Percentiles rank a stretch among this genome's conserved stretches.
Conservation (phyloP, 139 green algal species). For the Chlorella sp. region DNA sequence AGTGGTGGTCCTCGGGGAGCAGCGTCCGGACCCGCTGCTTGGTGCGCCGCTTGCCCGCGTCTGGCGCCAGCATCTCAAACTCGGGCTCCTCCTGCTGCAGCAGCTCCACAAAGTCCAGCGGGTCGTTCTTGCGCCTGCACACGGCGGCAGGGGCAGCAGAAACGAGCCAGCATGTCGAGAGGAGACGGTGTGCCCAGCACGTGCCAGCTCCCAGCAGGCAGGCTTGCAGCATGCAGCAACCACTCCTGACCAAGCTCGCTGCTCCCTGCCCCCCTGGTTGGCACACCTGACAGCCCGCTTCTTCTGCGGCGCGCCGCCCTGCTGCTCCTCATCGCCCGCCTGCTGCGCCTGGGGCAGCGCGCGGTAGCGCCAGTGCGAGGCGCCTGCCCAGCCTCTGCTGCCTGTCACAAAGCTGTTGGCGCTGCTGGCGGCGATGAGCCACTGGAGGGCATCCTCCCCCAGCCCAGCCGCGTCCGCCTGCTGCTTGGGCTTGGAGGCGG, state of each 20-base stretch:
- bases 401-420: constrained; percentile 12
- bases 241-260: no score
- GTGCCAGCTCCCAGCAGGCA: no score
- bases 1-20: constrained; percentile 78
- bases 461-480: neutral
- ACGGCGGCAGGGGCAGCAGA: no score
- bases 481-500: neutral
- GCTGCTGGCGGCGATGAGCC: constrained; percentile 35
- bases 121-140: constrained; percentile 29
- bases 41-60: constrained; percentile 6
- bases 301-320: constrained; percentile 7
- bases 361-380: constrained; percentile 67
- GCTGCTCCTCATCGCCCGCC: neutral
- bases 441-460: constrained; percentile 42
- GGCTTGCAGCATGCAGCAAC: no score
- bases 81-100: constrained; percentile 32
- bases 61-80: constrained; percentile 20
- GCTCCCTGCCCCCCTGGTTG: neutral
- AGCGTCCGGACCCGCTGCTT: constrained; percentile 53
- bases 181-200: no score
- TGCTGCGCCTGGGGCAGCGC: constrained; percentile 13
- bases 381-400: constrained; percentile 57
- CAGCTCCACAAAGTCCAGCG: constrained; percentile 75
- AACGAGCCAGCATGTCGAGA: no score
- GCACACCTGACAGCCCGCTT: neutral